Percentiles rank a stretch among this genome's conserved stretches.
These are phyloP conservation scores for Eucalyptus cloeziana DNA, from an alignment of 345 rosid species.

Conservation along the genomic window DNA sequence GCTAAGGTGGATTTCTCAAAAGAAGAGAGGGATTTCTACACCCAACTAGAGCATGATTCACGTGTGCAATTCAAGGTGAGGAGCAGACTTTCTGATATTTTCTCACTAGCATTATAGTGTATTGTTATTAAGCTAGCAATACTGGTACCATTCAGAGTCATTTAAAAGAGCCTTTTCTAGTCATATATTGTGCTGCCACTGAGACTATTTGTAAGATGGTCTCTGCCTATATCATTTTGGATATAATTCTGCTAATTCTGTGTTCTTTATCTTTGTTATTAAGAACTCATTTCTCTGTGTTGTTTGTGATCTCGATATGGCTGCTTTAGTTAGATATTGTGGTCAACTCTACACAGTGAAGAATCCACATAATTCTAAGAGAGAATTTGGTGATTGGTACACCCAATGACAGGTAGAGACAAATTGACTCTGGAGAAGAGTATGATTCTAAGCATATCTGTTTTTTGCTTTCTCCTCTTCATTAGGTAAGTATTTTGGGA, in stretches of 20 bases:
- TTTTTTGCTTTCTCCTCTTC: not conserved
- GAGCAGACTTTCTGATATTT: not conserved
- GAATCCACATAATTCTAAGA: not conserved
- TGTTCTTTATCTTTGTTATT: not conserved
- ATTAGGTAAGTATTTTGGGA: not conserved
- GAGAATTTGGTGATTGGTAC: not conserved
- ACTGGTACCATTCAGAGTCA: not conserved
- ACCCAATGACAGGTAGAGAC: not conserved
- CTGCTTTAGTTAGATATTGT: not conserved
- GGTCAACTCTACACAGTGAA: not conserved
- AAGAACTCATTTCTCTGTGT: not conserved
- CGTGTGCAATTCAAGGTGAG: conserved; percentile 77
- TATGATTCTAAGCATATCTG: not conserved
- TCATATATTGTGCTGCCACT: not conserved
- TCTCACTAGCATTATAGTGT: not conserved
- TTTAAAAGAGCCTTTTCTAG: not conserved
- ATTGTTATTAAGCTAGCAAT: not conserved
- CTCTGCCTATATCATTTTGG: not conserved
- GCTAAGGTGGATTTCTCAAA: conserved; percentile 60
- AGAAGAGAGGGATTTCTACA: conserved; percentile 85
- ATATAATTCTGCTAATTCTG: not conserved
- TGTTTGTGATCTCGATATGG: not conserved
- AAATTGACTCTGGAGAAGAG: not conserved
- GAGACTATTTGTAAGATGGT: not conserved
- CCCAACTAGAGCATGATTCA: conserved; percentile 69